Base-by-base conservation (phyloP, 2,329 filamentous ascomycete genomes). In the Neopestalotiopsis rosae region DNA sequence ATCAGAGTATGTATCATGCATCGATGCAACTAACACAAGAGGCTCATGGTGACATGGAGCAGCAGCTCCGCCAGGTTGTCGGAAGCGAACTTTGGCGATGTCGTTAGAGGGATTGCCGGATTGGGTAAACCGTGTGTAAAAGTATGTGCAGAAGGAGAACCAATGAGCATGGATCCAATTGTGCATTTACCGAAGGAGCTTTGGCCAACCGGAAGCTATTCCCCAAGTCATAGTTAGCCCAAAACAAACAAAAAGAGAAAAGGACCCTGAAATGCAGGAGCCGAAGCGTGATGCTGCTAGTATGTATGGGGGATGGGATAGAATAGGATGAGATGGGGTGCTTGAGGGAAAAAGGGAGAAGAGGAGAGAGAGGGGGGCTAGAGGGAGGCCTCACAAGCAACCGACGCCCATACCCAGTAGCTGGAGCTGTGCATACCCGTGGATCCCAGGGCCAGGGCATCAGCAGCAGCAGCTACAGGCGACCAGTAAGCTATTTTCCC, bases 321-420 rank as follows among this genome's bases (percentile, higher is more conserved):
- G 20, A 0, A 52, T 52, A 1, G 45, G 17, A 28, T 28, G 1
- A n/a, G 6, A 7, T n/a, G n/a, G n/a, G n/a, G n/a, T n/a, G n/a
- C n/a, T 52, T 17, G 45, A 20, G 45, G 3, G 5, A 49, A 20
- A 52, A 52, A 9, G 45, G 45, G 17, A n/a, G 45, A 20, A n/a
- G 45, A 52, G 45, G 14, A 52, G 34, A 9, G n/a, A n/a, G 6
- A 49, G 45, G 24, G 45, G 45, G 61, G 38, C 42, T 1, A 28
- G 61, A 64, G 61, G 61, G 61, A 64, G 61, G 61, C 61, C 61
- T 64, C 61, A 64, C 61, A 62, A 34, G 34, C 17, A 52, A 24
- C 6, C n/a, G 6, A 17, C 45, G 45, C 45, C 17, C 45, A 9
- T 9, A 20, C n/a, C 34, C 34, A 38, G 34, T 10, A 38, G 34